A percentile compares a stretch with the other conserved stretches of the same genome.
Evolutionary conservation across 1,284 basidiomycete genomes (phyloP).

Genomic region (Erythrobasidium hasegawianum): DNA sequence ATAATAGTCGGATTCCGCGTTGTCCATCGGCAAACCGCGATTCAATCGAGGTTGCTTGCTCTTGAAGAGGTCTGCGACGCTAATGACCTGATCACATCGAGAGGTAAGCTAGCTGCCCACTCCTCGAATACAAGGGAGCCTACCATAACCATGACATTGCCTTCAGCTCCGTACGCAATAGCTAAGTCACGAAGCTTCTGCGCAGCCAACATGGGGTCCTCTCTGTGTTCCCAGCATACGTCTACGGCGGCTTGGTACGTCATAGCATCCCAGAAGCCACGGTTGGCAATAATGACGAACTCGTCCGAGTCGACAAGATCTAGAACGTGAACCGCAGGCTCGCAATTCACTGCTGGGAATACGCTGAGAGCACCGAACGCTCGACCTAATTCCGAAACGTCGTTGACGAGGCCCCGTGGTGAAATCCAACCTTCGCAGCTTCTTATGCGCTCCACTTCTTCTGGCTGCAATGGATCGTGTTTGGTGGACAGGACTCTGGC

Average conservation of each 20-base stretch:
- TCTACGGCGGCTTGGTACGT: slow-evolving; percentile 96
- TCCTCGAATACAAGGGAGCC: slow-evolving; percentile 51
- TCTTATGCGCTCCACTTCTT: slow-evolving; percentile 81
- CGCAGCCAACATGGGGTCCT: slow-evolving; percentile 93
- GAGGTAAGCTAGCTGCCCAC: neutral
- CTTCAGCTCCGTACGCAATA: slow-evolving; percentile 91
- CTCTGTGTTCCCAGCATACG: slow-evolving; percentile 78
- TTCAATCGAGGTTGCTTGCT: slow-evolving; percentile 19
- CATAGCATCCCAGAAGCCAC: slow-evolving; percentile 89
- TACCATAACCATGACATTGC: slow-evolving; percentile 97
- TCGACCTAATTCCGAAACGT: slow-evolving; percentile 84
- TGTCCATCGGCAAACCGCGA: slow-evolving; percentile 2
- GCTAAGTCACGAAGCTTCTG: slow-evolving; percentile 96
- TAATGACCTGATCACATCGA: slow-evolving; percentile 23
- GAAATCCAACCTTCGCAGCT: slow-evolving; percentile 94
- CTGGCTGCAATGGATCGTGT: slow-evolving; percentile 86
- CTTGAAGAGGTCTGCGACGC: slow-evolving; percentile 37
- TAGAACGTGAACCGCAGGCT: slow-evolving; percentile 70
- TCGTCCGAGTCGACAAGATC: slow-evolving; percentile 82
- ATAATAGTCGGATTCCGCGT: slow-evolving; percentile 42
- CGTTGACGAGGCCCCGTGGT: slow-evolving; percentile 87
- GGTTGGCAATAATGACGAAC: slow-evolving; percentile 93
- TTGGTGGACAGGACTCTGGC: slow-evolving; percentile 72
- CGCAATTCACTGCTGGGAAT: slow-evolving; percentile 83
- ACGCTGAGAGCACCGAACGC: slow-evolving; percentile 93